These are phyloP conservation scores for Gnomoniopsis smithogilvyi DNA, from an alignment of 2,329 filamentous ascomycete species.

Conservation along the genomic window DNA sequence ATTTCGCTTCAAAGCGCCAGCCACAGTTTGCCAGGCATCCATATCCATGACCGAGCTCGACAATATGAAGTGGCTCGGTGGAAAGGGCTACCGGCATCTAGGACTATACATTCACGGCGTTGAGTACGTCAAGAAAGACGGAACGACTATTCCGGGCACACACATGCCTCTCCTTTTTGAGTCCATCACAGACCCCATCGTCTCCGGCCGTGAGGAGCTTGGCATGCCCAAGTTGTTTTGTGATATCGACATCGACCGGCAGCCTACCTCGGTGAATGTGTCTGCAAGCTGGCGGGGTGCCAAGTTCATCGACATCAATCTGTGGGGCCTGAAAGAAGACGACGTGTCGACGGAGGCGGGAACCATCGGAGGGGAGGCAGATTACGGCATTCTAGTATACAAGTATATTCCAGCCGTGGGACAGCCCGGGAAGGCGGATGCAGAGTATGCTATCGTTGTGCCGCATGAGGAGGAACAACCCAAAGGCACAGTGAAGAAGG, in stretches of 20 bases:
- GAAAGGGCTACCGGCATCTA: conserved; percentile 42
- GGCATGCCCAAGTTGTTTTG: conserved; percentile 52
- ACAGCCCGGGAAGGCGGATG: conserved; percentile 40
- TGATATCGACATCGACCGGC: conserved; percentile 35
- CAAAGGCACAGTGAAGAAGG: conserved; percentile 29
- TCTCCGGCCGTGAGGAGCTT: conserved; percentile 51
- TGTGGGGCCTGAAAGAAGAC: conserved; percentile 20
- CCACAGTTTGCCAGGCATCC: conserved; percentile 41
- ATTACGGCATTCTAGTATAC: conserved; percentile 20
- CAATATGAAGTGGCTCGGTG: conserved; percentile 31
- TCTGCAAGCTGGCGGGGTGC: conserved; percentile 38
- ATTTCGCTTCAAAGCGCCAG: conserved; percentile 39
- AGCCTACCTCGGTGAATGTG: conserved; percentile 32
- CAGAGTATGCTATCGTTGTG: conserved; percentile 46
- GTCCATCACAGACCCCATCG: conserved; percentile 48
- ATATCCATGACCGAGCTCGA: conserved; percentile 33
- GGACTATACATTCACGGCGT: conserved; percentile 52
- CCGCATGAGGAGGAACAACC: conserved; percentile 31
- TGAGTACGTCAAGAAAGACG: conserved; percentile 42
- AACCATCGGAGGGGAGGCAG: conserved; percentile 24
- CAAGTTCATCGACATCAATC: conserved; percentile 20
- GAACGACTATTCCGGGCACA: conserved; percentile 40
- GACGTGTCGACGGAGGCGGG: conserved; percentile 21
- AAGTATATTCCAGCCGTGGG: conserved; percentile 15
- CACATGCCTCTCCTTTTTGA: conserved; percentile 54